Base-by-base conservation (phyloP, 2,329 filamentous ascomycete species). In the Neurospora sp. region DNA sequence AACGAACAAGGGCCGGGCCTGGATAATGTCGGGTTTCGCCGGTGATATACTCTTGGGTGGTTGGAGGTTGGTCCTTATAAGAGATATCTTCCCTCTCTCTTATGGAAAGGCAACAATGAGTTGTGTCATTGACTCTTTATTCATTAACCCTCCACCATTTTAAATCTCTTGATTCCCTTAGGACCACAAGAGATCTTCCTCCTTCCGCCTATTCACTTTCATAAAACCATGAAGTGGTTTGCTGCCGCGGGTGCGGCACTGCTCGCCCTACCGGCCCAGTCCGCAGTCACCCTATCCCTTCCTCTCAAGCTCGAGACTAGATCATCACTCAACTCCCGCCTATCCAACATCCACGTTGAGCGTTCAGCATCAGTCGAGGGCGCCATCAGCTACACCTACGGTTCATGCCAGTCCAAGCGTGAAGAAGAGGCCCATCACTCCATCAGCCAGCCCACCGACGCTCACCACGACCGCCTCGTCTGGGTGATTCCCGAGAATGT, bases 261-360 rank as follows among this genome's bases (percentile, higher is more conserved):
- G 36, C 66, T 68, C 15, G 67, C 39, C 52, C 11, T 38, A 7
- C 46, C 62, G 36, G 67, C 23, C n/a, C 39, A 43, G 13, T 38
- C 23, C 15, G 46, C 62, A 6, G 67, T 43, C n/a, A 42, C 67
- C 23, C 38, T 43, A 4, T 43, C 40, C n/a, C 68, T 73, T 6
- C 73, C 74, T 1, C 68, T 75, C 38, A 71, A 77, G 76, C 77
- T 82, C 42, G 78, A 80, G 72, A 81, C 80, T 1, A 75, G 79
- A 13, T 73, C 78, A 4, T 72, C 76, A 38, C 74, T 79, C 38
- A 77, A 74, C 68, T 80, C 78, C 13, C 76, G 78, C 19, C 74
- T 80, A 11, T 76, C 78, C 39, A 80, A 80, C 68, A 70, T 80
- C 66, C 78, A 80, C 68, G 71, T 78, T 10, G 73, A 73, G 9